Percentiles rank a stretch among this genome's conserved stretches.
Evolutionary conservation across 345 rosid species (phyloP).

Genomic region (Heritiera littoralis): DNA sequence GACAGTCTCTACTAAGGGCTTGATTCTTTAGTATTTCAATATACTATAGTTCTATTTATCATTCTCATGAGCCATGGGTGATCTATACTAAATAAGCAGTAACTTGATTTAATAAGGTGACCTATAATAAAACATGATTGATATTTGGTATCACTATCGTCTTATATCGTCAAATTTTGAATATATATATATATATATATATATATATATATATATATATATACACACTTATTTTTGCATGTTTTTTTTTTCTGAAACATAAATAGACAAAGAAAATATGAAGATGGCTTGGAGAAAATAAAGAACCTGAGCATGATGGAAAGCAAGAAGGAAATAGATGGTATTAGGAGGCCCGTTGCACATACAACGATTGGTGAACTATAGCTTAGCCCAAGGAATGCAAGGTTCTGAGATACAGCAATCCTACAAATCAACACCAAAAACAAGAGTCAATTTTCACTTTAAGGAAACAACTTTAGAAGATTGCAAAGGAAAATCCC

Average conservation of each 20-base stretch:
- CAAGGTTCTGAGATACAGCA: slow-evolving; percentile 63
- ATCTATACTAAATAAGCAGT: not conserved
- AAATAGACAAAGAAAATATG: not conserved
- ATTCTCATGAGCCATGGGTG: not conserved
- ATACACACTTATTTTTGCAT: too few species aligned
- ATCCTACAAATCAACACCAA: slow-evolving; percentile 41
- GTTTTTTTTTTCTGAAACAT: not conserved
- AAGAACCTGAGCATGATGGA: slow-evolving; percentile 55
- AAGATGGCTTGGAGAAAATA: not conserved
- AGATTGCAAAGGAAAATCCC: not conserved
- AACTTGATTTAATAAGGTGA: too few species aligned
- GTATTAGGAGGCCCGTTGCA: slow-evolving; percentile 71
- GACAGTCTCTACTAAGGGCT: not conserved
- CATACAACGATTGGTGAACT: slow-evolving; percentile 87
- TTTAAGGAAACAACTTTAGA: not conserved
- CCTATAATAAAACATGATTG: not conserved
- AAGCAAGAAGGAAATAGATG: slow-evolving; percentile 66
- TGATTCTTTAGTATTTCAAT: not conserved
- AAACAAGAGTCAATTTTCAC: not conserved
- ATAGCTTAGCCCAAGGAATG: slow-evolving; percentile 62
- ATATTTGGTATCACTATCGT: not conserved
- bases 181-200: too few species aligned
- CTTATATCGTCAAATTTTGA: not conserved
- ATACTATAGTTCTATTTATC: too few species aligned
- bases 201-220: too few species aligned